Base-by-base conservation (phyloP, 805 yeast species). In the Lipomyces oligophaga region DNA sequence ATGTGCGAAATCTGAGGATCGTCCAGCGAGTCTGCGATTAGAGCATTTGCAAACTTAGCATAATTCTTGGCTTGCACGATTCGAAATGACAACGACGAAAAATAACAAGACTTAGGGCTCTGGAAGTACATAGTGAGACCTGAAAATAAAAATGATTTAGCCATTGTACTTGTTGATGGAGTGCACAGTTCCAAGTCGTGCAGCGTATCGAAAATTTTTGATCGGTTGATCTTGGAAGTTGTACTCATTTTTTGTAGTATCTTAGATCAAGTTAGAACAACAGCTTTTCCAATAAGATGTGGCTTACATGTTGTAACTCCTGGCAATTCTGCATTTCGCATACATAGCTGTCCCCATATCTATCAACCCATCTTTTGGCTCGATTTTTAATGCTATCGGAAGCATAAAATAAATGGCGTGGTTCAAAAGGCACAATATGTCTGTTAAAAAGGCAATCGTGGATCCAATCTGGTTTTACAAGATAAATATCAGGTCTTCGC, bases 381-480 rank as follows among this genome's bases (percentile, higher is more conserved):
- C 48, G 44, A 1, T 52, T 52, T 16, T 57, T 39, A 19, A 70
- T 52, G 0, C 44, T 48, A 2, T 66, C 61, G 45, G 67, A 61
- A 4, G 70, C 68, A 40, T 55, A 57, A 21, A 75, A 73, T 31
- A 81, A 68, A 58, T 85, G 82, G 18, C 63, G 59, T 0, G 85
- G 83, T 55, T 85, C 95, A 5, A 83, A 55, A 1, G 72, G 73
- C 0, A 85, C 63, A 1, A 79, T 37, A 2, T 57, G 41, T 1
- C 62, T 58, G 11, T 67, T 61, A 15, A 62, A 58, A 2, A 85
- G 66, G 56, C 93, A 79, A 54, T 85, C 89, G 36, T 78, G 68
- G 4, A 86, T 61, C 95, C 96, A 90, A 25, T 66, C 62, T 0
- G 94, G 87, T 41, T 65, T 72, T 5, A 87, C 60, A 0, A 90